phyloP scores from a whole-genome alignment of 2,329 filamentous ascomycete genomes.

The Pseudocercospora ulei region DNA sequence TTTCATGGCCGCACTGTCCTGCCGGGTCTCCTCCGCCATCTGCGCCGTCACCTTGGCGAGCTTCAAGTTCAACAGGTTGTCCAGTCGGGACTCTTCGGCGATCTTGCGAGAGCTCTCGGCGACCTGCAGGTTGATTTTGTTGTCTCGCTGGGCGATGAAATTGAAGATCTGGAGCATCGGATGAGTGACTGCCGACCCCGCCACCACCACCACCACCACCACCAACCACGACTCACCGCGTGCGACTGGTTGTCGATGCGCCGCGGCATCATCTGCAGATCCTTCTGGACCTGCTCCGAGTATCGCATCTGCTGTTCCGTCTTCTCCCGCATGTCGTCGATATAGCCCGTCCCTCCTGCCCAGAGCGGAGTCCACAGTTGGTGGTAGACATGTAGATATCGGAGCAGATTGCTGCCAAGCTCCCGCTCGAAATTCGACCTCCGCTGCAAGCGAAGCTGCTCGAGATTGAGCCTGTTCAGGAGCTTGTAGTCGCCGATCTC shows the following conservation, averaged over 20 bases:
- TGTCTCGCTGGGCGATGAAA: constrained; percentile 31
- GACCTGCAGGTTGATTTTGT: constrained; percentile 31
- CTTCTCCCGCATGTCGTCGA: constrained; percentile 33
- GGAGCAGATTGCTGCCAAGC: constrained; percentile 30
- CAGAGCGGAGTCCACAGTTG: constrained; percentile 28
- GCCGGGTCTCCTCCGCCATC: constrained; percentile 30
- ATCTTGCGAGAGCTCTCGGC: constrained; percentile 32
- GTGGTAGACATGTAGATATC: constrained; percentile 32
- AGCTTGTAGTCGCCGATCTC: constrained; percentile 34
- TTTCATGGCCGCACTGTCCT: constrained; percentile 40
- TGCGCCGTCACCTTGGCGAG: constrained; percentile 33
- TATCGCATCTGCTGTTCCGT: constrained; percentile 33
- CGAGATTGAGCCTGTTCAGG: constrained; percentile 31
- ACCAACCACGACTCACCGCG: constrained; percentile 22
- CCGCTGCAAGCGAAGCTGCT: constrained; percentile 30
- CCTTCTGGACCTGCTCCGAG: constrained; percentile 29
- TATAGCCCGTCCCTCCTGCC: constrained; percentile 31
- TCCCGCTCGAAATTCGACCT: constrained; percentile 32
- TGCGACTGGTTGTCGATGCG: constrained; percentile 34
- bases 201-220: constrained; percentile 1
- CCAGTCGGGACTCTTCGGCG: constrained; percentile 31
- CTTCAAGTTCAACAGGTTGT: constrained; percentile 33
- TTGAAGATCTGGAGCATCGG: constrained; percentile 30
- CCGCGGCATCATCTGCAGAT: constrained; percentile 31
- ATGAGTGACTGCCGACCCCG: no score